Evolutionary conservation across 306 rosid genomes (phyloP).

Genomic region (Lathyrus sativus): DNA sequence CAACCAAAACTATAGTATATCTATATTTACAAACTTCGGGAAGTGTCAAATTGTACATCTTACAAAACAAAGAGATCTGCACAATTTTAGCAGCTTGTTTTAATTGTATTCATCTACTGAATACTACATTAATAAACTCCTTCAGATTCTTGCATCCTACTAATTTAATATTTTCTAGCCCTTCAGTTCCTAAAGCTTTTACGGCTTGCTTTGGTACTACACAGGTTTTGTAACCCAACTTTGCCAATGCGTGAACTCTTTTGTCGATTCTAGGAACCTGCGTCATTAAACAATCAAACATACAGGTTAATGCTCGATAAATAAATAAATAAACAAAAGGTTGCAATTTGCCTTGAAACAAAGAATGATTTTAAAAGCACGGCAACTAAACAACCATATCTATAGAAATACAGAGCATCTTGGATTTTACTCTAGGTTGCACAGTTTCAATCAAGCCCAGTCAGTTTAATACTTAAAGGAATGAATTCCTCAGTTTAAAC

Average conservation of each 20-base stretch:
- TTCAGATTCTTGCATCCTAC: conserved; percentile 77
- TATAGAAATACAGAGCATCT: conserved; percentile 25
- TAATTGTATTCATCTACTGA: conserved; percentile 32
- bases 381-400: conserved; percentile 2
- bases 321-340: neutral
- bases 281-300: conserved; percentile 17
- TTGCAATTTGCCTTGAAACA: conserved; percentile 28
- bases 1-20: conserved; percentile 3
- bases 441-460: neutral
- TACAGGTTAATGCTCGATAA: conserved; percentile 13
- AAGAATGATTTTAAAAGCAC: neutral
- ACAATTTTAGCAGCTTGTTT: conserved; percentile 36
- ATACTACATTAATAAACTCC: conserved; percentile 71
- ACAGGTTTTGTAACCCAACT: conserved; percentile 75
- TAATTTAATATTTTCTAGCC: conserved; percentile 45
- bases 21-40: conserved; percentile 20
- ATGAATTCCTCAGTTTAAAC: conserved; percentile 5
- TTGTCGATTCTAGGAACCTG: conserved; percentile 89
- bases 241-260: conserved; percentile 69
- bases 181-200: conserved; percentile 46
- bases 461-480: neutral
- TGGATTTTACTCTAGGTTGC: conserved; percentile 12
- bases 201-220: conserved; percentile 70
- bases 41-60: conserved; percentile 10
- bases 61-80: conserved; percentile 23